A percentile compares a stretch with the other conserved stretches of the same genome.
These are phyloP conservation scores for Aspergillus felis DNA, from an alignment of 2,329 filamentous ascomycete genomes.

Conservation along the genomic window DNA sequence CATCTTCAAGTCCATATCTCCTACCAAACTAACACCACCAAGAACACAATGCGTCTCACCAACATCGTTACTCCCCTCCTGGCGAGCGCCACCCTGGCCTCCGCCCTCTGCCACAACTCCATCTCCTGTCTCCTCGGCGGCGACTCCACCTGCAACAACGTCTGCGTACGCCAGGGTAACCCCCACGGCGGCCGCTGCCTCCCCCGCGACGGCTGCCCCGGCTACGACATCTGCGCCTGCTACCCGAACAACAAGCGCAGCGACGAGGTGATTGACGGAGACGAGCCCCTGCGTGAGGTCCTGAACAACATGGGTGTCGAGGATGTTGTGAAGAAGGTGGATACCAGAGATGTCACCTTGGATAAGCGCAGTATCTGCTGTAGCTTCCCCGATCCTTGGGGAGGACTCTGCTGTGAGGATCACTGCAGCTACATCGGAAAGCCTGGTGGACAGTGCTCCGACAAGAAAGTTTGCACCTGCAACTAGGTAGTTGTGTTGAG, in stretches of 20 bases:
- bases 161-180: slow-evolving; percentile 4
- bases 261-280: slow-evolving; percentile 1
- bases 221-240: slow-evolving; percentile 2
- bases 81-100: neutral
- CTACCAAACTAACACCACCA: too few species aligned
- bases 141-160: neutral
- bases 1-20: too few species aligned
- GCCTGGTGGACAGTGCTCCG: slow-evolving; percentile 3
- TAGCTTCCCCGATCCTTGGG: neutral
- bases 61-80: neutral
- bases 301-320: neutral
- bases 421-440: slow-evolving; percentile 2
- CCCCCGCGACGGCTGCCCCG: slow-evolving; percentile 4
- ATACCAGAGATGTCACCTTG: neutral
- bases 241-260: slow-evolving; percentile 3
- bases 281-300: neutral
- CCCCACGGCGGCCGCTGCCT: slow-evolving; percentile 1
- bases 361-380: slow-evolving; percentile 3
- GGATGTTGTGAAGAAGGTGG: neutral
- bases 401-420: slow-evolving; percentile 1
- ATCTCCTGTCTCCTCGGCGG: neutral
- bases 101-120: slow-evolving; percentile 1
- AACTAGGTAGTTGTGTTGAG: neutral
- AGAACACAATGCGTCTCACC: too few species aligned
- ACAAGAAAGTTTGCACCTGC: neutral